Evolutionary conservation across 2,329 filamentous ascomycete genomes (phyloP).

Genomic region (Ceratocystiopsis sp.): DNA sequence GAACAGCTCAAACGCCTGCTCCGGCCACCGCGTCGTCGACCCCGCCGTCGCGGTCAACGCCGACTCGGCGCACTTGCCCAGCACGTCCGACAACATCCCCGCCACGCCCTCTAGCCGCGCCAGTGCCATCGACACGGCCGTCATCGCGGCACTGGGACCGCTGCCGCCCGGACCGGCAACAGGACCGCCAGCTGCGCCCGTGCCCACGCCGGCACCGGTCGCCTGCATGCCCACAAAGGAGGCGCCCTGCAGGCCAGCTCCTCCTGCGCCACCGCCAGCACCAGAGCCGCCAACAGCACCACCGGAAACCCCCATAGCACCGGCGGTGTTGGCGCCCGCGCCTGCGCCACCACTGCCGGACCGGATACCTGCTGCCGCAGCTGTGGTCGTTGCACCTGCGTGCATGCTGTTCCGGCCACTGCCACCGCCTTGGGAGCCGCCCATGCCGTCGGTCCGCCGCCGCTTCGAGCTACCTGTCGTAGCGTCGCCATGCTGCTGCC

Average conservation of each 20-base stretch:
- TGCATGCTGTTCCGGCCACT: conserved; percentile 4
- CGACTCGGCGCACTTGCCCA: conserved; percentile 19
- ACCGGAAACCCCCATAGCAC: neutral
- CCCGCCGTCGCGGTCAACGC: conserved; percentile 13
- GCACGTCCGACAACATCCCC: conserved; percentile 22
- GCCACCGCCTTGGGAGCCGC: conserved; percentile 7
- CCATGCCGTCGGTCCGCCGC: conserved; percentile 16
- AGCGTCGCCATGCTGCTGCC: too few species aligned
- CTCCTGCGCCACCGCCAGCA: neutral
- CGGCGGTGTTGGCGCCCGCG: too few species aligned
- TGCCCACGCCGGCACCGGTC: too few species aligned
- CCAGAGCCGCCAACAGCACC: neutral
- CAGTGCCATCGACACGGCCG: conserved; percentile 9
- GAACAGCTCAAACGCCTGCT: conserved; percentile 41
- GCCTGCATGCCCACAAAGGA: too few species aligned
- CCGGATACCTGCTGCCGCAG: neutral
- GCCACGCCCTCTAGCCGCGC: conserved; percentile 13
- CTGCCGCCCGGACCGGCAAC: neutral
- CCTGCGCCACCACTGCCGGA: neutral
- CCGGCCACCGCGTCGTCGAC: conserved; percentile 32
- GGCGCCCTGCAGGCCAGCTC: too few species aligned
- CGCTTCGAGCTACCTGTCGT: conserved; percentile 15
- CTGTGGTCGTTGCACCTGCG: conserved; percentile 5
- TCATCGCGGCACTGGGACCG: too few species aligned
- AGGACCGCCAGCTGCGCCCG: too few species aligned